phyloP scores from a whole-genome alignment of 495 filamentous ascomycete genomes.

The Penicillium maclennaniae region DNA sequence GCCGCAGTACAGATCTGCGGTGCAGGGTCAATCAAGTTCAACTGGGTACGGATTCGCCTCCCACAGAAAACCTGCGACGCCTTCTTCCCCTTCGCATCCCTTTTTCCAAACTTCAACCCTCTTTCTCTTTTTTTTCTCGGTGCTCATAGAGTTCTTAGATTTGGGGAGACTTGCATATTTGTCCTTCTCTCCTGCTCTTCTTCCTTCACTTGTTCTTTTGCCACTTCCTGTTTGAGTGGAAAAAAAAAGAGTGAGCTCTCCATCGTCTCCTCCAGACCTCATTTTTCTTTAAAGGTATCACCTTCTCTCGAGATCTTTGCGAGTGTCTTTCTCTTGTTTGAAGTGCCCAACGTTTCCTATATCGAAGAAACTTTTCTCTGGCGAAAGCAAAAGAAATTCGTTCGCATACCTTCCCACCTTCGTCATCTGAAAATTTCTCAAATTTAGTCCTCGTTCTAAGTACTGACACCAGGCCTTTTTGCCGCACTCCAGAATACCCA shows the following conservation, averaged over 20 bases:
- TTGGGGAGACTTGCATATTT: conserved; percentile 37
- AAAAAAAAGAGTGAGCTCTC: conserved; percentile 19
- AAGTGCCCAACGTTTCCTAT: conserved; percentile 14
- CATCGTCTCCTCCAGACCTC: conserved; percentile 19
- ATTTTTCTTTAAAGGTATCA: conserved; percentile 15
- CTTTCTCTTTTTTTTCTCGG: conserved; percentile 28
- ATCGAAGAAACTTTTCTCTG: conserved; percentile 6
- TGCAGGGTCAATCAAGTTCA: conserved; percentile 12
- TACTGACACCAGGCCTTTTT: conserved; percentile 13
- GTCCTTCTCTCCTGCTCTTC: conserved; percentile 28
- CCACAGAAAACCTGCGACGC: conserved; percentile 23
- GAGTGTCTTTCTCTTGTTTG: conserved; percentile 26
- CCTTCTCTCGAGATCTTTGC: conserved; percentile 16
- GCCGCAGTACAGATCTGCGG: background rate
- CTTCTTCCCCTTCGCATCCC: conserved; percentile 40
- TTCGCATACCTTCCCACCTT: conserved; percentile 9
- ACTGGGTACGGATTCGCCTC: conserved; percentile 25
- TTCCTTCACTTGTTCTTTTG: conserved; percentile 14
- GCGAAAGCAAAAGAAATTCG: conserved; percentile 20
- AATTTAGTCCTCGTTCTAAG: conserved; percentile 5
- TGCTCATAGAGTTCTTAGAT: conserved; percentile 42
- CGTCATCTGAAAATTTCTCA: background rate
- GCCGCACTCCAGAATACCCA: conserved; percentile 3
- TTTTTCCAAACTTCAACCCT: conserved; percentile 25
- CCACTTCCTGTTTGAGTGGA: conserved; percentile 17